Conservation (phyloP, 1,284 basidiomycete genomes). For the Rhizoctonia solani region DNA sequence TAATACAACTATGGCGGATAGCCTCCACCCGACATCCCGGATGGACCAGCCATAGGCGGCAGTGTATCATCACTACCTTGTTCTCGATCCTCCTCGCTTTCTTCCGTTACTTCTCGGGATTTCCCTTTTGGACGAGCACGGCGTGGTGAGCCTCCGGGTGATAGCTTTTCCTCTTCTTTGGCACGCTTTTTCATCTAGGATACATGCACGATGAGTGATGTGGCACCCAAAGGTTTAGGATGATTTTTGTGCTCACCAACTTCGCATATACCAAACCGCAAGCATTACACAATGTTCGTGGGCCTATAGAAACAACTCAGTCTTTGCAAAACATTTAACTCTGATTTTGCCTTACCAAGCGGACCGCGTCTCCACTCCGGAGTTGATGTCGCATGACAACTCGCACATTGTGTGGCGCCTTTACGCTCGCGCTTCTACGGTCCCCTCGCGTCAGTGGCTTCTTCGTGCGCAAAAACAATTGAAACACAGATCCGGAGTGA, state of each 20-base stretch:
- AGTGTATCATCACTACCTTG: slow-evolving; percentile 19
- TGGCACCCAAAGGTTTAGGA: not conserved
- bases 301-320: slow-evolving; percentile 51
- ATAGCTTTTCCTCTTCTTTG: slow-evolving; percentile 16
- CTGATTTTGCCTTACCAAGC: slow-evolving; percentile 57
- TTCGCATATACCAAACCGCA: slow-evolving; percentile 80
- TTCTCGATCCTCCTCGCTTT: slow-evolving; percentile 21
- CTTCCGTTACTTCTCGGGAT: slow-evolving; percentile 15
- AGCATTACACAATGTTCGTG: slow-evolving; percentile 73
- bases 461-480: slow-evolving; percentile 8
- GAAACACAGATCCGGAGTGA: slow-evolving; percentile 1
- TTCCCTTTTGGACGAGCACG: slow-evolving; percentile 18
- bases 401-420: slow-evolving; percentile 65
- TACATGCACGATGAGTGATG: not conserved
- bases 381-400: slow-evolving; percentile 79
- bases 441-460: slow-evolving; percentile 21
- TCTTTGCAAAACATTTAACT: slow-evolving; percentile 36
- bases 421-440: slow-evolving; percentile 32
- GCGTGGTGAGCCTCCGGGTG: slow-evolving; percentile 5
- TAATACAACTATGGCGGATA: slow-evolving; percentile 12
- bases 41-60: slow-evolving; percentile 18
- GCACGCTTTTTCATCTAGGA: slow-evolving; percentile 27
- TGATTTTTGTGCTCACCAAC: slow-evolving; percentile 52
- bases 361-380: slow-evolving; percentile 82
- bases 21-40: not conserved